Percentiles rank a stretch among this genome's conserved stretches.
Evolutionary conservation across 2,329 filamentous ascomycete genomes (phyloP).

Genomic region (Camillea tinctor): DNA sequence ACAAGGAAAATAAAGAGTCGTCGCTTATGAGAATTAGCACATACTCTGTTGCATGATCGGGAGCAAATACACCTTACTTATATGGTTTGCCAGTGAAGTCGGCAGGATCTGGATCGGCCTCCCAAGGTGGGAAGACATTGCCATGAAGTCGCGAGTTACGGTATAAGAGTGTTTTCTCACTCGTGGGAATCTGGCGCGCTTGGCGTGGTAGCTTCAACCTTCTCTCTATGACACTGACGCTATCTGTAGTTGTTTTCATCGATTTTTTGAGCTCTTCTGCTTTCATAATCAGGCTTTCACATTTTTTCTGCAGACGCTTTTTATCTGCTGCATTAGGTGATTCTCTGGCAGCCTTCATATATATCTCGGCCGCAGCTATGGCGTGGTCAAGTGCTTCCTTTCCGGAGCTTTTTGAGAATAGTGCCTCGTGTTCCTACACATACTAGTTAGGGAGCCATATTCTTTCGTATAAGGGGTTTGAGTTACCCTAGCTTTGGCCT

Average conservation of each 20-base stretch:
- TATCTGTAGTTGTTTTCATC: slow-evolving; percentile 11
- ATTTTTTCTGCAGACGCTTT: slow-evolving; percentile 64
- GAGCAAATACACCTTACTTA: slow-evolving; percentile 48
- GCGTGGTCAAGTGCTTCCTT: slow-evolving; percentile 71
- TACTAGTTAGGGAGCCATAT: slow-evolving; percentile 4
- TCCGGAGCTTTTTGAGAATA: slow-evolving; percentile 44
- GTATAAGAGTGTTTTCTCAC: slow-evolving; percentile 74
- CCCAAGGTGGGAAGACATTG: slow-evolving; percentile 83
- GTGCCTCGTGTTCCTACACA: slow-evolving; percentile 50
- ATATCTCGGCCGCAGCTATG: slow-evolving; percentile 75
- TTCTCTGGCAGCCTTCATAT: slow-evolving; percentile 72
- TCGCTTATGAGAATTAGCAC: slow-evolving; percentile 55
- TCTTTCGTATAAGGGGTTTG: background rate
- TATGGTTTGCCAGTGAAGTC: slow-evolving; percentile 68
- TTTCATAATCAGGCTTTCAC: slow-evolving; percentile 64
- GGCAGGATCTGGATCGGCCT: slow-evolving; percentile 53
- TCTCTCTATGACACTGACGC: slow-evolving; percentile 22
- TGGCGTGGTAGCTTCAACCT: slow-evolving; percentile 40
- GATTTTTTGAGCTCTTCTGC: slow-evolving; percentile 73
- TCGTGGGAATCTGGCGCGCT: slow-evolving; percentile 60
- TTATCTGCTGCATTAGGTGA: slow-evolving; percentile 63
- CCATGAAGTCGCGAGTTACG: slow-evolving; percentile 79
- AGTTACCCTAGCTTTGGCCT: slow-evolving; percentile 46
- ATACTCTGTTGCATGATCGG: background rate
- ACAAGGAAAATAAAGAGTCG: slow-evolving; percentile 66